Evolutionary conservation across 2,329 filamentous ascomycete species (phyloP).

Genomic region (Orbilia ellipsospora): DNA sequence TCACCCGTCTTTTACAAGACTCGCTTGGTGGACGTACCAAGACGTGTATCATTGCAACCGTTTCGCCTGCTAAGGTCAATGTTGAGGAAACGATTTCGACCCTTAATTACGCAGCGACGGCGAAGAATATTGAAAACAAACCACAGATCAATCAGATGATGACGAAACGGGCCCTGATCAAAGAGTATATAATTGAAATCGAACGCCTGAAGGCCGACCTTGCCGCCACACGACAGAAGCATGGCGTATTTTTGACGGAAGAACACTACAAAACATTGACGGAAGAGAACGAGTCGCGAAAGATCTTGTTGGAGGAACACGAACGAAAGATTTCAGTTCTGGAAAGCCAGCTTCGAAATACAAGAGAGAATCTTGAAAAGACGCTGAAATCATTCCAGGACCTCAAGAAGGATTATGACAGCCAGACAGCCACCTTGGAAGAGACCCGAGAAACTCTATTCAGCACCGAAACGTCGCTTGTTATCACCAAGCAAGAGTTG

Average conservation of each 20-base stretch:
- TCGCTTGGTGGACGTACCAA: constrained; percentile 95
- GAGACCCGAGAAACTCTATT: constrained; percentile 71
- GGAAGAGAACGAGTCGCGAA: constrained; percentile 87
- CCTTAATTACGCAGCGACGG: constrained; percentile 94
- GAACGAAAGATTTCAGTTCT: constrained; percentile 90
- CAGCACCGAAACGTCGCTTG: constrained; percentile 80
- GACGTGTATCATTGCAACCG: constrained; percentile 97
- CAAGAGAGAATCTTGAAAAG: constrained; percentile 89
- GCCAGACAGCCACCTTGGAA: constrained; percentile 76
- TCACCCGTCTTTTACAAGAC: constrained; percentile 93
- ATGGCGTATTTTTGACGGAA: constrained; percentile 91
- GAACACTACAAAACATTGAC: constrained; percentile 92
- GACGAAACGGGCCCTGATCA: constrained; percentile 90
- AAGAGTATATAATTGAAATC: constrained; percentile 90
- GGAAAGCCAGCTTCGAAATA: constrained; percentile 89
- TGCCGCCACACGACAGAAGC: constrained; percentile 89
- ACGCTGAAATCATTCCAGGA: constrained; percentile 87
- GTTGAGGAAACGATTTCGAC: constrained; percentile 98
- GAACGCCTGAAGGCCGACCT: constrained; percentile 94
- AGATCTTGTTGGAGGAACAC: constrained; percentile 92
- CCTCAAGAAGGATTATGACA: constrained; percentile 89
- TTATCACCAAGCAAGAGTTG: constrained; percentile 78
- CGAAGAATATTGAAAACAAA: constrained; percentile 98
- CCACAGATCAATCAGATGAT: constrained; percentile 92
- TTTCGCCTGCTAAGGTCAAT: constrained; percentile 94